A percentile compares a stretch with the other conserved stretches of the same genome.
phyloP scores from a whole-genome alignment of 2,329 filamentous ascomycete genomes.

The Apiospora hydei region DNA sequence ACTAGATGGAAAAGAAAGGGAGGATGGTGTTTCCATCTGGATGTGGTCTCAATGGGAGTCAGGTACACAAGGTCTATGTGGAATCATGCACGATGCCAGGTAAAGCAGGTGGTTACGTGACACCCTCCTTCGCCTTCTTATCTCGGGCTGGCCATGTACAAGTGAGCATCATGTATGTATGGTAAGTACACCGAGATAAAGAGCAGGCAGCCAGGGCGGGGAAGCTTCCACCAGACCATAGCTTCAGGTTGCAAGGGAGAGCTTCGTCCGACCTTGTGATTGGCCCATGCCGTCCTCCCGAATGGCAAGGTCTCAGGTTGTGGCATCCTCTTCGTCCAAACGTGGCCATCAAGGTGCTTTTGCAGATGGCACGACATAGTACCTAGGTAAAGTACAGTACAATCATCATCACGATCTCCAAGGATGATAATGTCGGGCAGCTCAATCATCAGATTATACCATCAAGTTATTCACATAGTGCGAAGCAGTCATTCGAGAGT shows the following conservation, averaged over 20 bases:
- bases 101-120: slow-evolving; percentile 14
- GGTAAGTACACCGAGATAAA: background rate
- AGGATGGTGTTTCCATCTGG: background rate
- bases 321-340: background rate
- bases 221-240: slow-evolving; percentile 1
- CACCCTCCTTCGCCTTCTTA: background rate
- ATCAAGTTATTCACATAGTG: background rate
- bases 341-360: slow-evolving; percentile 4
- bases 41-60: background rate
- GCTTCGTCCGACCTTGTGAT: background rate
- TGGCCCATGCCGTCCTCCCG: background rate
- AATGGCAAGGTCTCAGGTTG: background rate
- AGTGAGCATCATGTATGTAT: background rate
- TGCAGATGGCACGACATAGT: background rate
- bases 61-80: background rate
- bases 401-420: background rate
- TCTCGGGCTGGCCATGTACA: background rate
- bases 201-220: background rate
- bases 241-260: background rate
- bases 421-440: background rate
- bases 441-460: background rate
- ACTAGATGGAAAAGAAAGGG: background rate
- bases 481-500: background rate
- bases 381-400: background rate
- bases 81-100: slow-evolving; percentile 8